phyloP scores from a whole-genome alignment of 2,329 filamentous ascomycete genomes.

The Canariomyces notabilis region DNA sequence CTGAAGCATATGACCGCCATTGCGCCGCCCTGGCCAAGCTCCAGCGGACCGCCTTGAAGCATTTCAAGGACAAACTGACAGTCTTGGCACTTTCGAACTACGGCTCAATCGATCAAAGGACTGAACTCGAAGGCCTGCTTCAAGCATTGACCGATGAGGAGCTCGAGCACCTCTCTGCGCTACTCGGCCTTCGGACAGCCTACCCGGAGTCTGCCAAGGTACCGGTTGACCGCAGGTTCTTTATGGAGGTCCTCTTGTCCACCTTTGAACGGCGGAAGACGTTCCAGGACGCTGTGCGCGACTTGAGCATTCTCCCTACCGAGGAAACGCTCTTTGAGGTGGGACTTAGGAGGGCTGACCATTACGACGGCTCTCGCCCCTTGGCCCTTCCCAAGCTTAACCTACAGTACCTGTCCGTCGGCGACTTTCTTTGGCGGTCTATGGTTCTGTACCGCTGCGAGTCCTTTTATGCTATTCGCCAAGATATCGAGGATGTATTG shows the following conservation, averaged over 20 bases:
- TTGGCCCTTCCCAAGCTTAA: conserved; percentile 92
- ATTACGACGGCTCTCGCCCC: conserved; percentile 80
- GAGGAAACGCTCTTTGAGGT: conserved; percentile 76
- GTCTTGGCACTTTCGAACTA: conserved; percentile 91
- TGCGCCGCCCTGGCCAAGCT: conserved; percentile 71
- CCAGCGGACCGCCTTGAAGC: conserved; percentile 70
- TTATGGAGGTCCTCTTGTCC: conserved; percentile 67
- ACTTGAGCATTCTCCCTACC: conserved; percentile 75
- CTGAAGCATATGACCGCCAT: conserved; percentile 74
- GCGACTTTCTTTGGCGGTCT: conserved; percentile 95
- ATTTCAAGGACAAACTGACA: conserved; percentile 87
- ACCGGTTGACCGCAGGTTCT: conserved; percentile 56
- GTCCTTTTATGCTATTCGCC: conserved; percentile 87
- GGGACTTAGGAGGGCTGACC: conserved; percentile 73
- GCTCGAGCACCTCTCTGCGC: conserved; percentile 59
- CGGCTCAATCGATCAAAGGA: conserved; percentile 73
- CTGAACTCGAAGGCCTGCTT: conserved; percentile 73
- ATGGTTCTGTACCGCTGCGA: conserved; percentile 85
- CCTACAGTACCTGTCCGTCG: conserved; percentile 88
- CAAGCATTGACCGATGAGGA: conserved; percentile 69
- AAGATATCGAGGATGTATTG: conserved; percentile 79
- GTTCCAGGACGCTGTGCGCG: conserved; percentile 73
- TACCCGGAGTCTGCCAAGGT: conserved; percentile 71
- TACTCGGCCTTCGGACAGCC: conserved; percentile 72
- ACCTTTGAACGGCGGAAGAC: conserved; percentile 72